These are phyloP conservation scores for Emmonsia crescens DNA, from an alignment of 2,329 filamentous ascomycete genomes.

Conservation along the genomic window DNA sequence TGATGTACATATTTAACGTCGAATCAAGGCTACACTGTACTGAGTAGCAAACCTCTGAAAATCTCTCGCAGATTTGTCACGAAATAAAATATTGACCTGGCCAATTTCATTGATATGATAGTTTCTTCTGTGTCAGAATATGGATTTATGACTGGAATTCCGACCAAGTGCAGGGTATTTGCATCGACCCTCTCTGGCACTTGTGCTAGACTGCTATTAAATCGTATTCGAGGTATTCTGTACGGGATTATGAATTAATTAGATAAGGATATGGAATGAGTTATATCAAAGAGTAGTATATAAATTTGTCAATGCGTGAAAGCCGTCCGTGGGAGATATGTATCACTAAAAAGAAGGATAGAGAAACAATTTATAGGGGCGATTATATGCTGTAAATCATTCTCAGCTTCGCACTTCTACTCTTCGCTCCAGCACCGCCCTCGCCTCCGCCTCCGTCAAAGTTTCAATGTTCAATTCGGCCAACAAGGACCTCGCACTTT, in stretches of 20 bases:
- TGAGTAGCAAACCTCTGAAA: too few species aligned
- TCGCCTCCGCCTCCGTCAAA: constrained; percentile 36
- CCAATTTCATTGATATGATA: not conserved
- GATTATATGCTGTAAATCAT: not conserved
- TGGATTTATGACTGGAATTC: not conserved
- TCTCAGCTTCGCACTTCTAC: constrained; percentile 32
- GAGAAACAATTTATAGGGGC: not conserved
- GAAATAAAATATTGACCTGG: not conserved
- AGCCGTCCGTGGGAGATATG: not conserved
- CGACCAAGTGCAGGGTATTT: not conserved
- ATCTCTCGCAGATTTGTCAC: too few species aligned
- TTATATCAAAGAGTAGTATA: not conserved
- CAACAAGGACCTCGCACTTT: constrained; percentile 36
- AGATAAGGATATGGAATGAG: not conserved
- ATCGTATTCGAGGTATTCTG: not conserved
- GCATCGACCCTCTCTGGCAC: not conserved
- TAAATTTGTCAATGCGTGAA: not conserved
- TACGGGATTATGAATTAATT: not conserved
- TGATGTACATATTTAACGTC: not conserved
- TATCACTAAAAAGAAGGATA: not conserved
- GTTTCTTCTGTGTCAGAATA: not conserved
- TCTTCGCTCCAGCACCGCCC: constrained; percentile 35
- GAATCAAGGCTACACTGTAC: not conserved
- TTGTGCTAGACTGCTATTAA: not conserved
- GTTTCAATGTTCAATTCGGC: constrained; percentile 33